A percentile compares a stretch with the other conserved stretches of the same genome.
These are phyloP conservation scores for Selaginella moellendorffii DNA, from an alignment of 75 land plant species.

Conservation along the genomic window DNA sequence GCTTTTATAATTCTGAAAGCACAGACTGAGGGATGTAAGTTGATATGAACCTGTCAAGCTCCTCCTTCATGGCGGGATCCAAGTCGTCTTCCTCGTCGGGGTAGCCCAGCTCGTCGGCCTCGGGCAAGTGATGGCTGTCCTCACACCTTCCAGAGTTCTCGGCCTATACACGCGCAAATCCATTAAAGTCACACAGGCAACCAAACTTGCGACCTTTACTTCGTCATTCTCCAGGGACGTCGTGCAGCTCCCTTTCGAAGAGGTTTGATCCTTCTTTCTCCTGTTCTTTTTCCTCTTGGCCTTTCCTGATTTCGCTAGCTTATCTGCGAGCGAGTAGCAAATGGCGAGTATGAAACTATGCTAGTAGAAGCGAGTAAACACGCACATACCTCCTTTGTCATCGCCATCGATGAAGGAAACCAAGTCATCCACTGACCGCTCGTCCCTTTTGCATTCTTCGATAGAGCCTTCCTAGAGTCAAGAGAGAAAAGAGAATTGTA, in stretches of 20 bases:
- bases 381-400: background rate
- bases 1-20: too few species aligned
- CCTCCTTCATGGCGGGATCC: constrained; percentile 27
- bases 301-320: constrained; percentile 14
- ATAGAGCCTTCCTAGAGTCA: background rate
- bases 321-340: background rate
- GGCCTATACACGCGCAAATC: background rate
- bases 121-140: constrained; percentile 6
- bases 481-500: too few species aligned
- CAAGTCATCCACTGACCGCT: constrained; percentile 29
- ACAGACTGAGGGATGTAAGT: too few species aligned
- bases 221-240: background rate
- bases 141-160: constrained; percentile 1
- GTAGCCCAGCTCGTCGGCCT: constrained; percentile 13
- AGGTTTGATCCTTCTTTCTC: constrained; percentile 18
- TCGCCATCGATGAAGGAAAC: constrained; percentile 19
- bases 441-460: constrained; percentile 17
- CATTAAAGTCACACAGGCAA: background rate
- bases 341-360: background rate
- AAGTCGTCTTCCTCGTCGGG: constrained; percentile 23
- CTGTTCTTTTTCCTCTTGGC: constrained; percentile 18
- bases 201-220: background rate
- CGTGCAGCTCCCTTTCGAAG: background rate
- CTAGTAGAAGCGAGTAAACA: background rate
- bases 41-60: constrained; percentile 25